Conservation (phyloP, 345 rosid genomes). For the Brassica carinata region DNA sequence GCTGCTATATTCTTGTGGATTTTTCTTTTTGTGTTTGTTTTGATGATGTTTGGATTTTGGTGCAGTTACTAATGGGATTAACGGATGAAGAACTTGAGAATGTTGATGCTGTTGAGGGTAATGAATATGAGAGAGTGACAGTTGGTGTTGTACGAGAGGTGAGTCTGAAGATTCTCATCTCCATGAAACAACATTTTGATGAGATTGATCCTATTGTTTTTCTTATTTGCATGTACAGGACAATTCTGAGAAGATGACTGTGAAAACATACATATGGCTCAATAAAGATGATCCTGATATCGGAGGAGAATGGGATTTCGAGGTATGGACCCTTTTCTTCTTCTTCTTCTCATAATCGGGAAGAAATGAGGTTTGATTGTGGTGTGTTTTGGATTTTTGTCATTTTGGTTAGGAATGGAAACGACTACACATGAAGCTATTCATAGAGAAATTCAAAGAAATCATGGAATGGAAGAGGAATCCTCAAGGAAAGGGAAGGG, state of each 20-base stretch:
- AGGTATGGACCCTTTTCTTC: slow-evolving; percentile 44
- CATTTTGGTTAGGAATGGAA: slow-evolving; percentile 61
- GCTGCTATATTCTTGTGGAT: background rate
- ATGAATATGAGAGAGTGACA: slow-evolving; percentile 61
- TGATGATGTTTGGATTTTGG: background rate
- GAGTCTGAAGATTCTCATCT: slow-evolving; percentile 20
- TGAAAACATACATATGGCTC: slow-evolving; percentile 66
- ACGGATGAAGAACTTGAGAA: slow-evolving; percentile 57
- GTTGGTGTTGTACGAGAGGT: slow-evolving; percentile 58
- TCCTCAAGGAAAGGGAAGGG: slow-evolving; percentile 62
- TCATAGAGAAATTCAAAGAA: slow-evolving; percentile 52
- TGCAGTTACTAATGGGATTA: slow-evolving; percentile 68
- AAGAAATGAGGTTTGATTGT: background rate
- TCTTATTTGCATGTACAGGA: slow-evolving; percentile 48
- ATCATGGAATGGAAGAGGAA: slow-evolving; percentile 57
- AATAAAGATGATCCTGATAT: slow-evolving; percentile 63
- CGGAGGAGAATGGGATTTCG: slow-evolving; percentile 86
- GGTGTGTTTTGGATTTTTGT: background rate
- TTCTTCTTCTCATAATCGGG: background rate
- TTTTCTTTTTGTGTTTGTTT: background rate
- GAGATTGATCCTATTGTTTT: background rate
- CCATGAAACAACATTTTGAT: background rate
- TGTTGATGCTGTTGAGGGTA: slow-evolving; percentile 71
- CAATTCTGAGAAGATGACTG: slow-evolving; percentile 49
- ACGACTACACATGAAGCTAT: slow-evolving; percentile 52